Evolutionary conservation across 2,329 filamentous ascomycete genomes (phyloP).

Genomic region (Microcyclosporella mali): DNA sequence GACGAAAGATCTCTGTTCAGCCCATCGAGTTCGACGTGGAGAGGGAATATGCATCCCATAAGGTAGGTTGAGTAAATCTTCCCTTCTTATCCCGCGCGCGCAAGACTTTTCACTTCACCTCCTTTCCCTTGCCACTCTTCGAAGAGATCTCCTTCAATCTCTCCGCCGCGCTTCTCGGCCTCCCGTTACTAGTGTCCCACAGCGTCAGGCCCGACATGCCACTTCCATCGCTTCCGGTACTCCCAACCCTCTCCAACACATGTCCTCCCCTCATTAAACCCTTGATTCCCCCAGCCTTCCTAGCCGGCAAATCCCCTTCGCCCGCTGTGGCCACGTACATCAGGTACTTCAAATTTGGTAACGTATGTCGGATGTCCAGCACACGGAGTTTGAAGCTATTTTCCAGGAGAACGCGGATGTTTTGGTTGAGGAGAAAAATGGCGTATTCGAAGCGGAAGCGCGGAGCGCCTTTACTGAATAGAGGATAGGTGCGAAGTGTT

Average conservation of each 20-base stretch:
- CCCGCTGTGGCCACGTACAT: slow-evolving; percentile 84
- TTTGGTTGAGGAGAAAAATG: slow-evolving; percentile 93
- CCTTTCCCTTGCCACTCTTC: slow-evolving; percentile 6
- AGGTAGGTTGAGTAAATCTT: too few species aligned
- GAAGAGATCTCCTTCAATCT: slow-evolving; percentile 22
- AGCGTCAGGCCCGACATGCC: slow-evolving; percentile 20
- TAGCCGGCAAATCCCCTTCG: slow-evolving; percentile 52
- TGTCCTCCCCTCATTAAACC: slow-evolving; percentile 34
- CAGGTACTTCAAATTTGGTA: slow-evolving; percentile 90
- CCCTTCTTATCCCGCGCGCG: too few species aligned
- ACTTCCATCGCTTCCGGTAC: slow-evolving; percentile 22
- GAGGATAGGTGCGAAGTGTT: slow-evolving; percentile 57
- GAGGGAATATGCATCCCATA: too few species aligned
- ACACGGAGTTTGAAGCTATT: slow-evolving; percentile 66
- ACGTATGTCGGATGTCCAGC: slow-evolving; percentile 82
- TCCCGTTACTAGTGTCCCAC: slow-evolving; percentile 15
- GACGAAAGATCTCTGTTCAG: too few species aligned
- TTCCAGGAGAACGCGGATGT: slow-evolving; percentile 67
- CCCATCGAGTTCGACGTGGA: too few species aligned
- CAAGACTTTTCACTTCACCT: too few species aligned
- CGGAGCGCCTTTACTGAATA: slow-evolving; percentile 62
- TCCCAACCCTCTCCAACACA: slow-evolving; percentile 16
- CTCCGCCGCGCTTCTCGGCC: slow-evolving; percentile 23
- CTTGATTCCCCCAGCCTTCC: slow-evolving; percentile 50
- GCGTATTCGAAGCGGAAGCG: slow-evolving; percentile 93